Evolutionary conservation across 768 basidiomycete genomes (phyloP).

Genomic region (Auricularia sp.): DNA sequence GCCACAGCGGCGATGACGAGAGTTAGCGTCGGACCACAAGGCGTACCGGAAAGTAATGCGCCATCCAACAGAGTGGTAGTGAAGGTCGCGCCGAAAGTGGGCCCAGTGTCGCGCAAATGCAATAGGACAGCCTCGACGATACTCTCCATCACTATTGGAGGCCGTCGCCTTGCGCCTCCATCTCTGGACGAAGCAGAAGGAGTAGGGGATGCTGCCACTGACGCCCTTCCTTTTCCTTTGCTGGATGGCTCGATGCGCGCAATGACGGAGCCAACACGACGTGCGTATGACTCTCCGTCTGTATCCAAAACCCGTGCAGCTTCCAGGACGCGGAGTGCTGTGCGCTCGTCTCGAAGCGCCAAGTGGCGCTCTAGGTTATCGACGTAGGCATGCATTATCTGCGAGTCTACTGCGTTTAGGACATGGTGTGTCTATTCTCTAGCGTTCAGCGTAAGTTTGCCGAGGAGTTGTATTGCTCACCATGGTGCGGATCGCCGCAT

Average conservation of each 20-base stretch:
- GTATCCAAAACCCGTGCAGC: conserved; percentile 24
- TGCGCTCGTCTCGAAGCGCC: neutral
- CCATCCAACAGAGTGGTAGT: neutral
- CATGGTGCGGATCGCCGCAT: conserved; percentile 46
- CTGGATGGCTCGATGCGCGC: conserved; percentile 14
- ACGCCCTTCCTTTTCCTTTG: neutral
- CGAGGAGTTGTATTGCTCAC: conserved; percentile 22
- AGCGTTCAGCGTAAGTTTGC: neutral
- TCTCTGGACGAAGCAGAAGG: neutral
- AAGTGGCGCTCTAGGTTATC: conserved; percentile 20
- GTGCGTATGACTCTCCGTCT: conserved; percentile 27
- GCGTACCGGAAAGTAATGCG: neutral
- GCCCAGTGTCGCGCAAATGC: conserved; percentile 28
- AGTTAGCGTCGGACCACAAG: conserved; percentile 45
- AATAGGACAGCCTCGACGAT: conserved; percentile 47
- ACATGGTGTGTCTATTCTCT: conserved; percentile 46
- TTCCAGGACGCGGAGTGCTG: conserved; percentile 3
- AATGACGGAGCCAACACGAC: conserved; percentile 45
- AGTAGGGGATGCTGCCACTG: neutral
- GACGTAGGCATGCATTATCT: conserved; percentile 43
- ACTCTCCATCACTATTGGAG: conserved; percentile 38
- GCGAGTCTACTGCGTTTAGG: conserved; percentile 45
- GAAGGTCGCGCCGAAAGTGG: neutral
- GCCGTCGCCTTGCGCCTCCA: conserved; percentile 5
- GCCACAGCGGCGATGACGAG: conserved; percentile 59